Evolutionary conservation across 2,329 filamentous ascomycete species (phyloP), one percentile per base, ranked within the genome.

Genomic region (Beauveria medogensis): DNA sequence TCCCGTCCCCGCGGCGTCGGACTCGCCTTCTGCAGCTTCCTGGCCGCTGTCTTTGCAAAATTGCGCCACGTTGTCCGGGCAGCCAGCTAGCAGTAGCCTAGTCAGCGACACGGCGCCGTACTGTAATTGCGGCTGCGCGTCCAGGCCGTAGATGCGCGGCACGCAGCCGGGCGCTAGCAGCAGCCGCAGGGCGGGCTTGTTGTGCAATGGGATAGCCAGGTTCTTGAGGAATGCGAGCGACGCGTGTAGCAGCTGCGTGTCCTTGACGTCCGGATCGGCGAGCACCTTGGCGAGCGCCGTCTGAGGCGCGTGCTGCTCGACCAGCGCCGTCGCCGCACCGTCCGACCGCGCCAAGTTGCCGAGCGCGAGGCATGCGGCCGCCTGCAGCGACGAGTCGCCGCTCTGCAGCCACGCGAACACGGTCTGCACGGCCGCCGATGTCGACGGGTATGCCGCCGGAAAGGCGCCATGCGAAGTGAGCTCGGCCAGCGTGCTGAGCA

Each of bases 331-430:
- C 62, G 82, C 83, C 3, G 77, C 71, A 47, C 76, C 77, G 65
- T 88, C 84, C 2, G 80, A 84, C 44, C 85, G 81, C 6, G 82
- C 80, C 43, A 88, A 71, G 67, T 88, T 88, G 41, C 85, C 85
- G 2, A 88, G 74, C 18, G 81, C 78, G 3, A 88, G 77, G 64
- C 84, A 87, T 1, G 82, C 84, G 5, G 82, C 82, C 2, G 81
- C 40, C 68, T 81, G 81, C 3, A 87, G 75, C 51, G 75, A 73
- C 0, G 72, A 63, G 63, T 80, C 70, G 59, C 66, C 63, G 63
- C 66, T 68, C 64, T 67, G 69, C 18, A 84, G 70, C 82, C 82
- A 85, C n/a, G 69, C 68, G 20, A 77, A 71, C 1, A 84, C 71
- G 0, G 72, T 75, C 30, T 72, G 69, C 1, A 74, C 71, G 12